phyloP scores from a whole-genome alignment of 2,329 filamentous ascomycete species.

The Fusarium longipes region DNA sequence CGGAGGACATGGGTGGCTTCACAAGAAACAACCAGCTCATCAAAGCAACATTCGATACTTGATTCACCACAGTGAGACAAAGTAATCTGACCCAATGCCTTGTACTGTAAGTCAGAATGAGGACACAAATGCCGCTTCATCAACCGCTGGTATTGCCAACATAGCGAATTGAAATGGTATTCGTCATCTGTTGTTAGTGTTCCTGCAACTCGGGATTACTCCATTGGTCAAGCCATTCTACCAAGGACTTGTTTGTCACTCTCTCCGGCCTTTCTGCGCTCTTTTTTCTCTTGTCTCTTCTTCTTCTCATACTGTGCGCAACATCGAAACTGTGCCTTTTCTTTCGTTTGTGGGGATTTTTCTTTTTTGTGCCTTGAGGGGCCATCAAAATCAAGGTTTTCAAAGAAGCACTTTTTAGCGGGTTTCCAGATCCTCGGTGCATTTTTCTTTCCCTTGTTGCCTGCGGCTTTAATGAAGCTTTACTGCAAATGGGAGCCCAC shows the following conservation, averaged over 20 bases:
- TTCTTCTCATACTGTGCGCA: conserved; percentile 36
- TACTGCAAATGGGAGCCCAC: conserved; percentile 23
- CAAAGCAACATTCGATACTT: not conserved
- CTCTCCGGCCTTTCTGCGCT: not conserved
- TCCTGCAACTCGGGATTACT: conserved; percentile 14
- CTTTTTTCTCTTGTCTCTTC: not conserved
- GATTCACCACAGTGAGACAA: conserved; percentile 25
- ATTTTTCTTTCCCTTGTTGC: not conserved
- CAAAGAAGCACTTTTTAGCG: conserved; percentile 34
- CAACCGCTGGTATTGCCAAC: not conserved
- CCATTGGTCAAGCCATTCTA: conserved; percentile 22
- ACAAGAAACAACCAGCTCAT: conserved; percentile 17
- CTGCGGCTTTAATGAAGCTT: conserved; percentile 3
- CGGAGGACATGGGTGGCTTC: conserved; percentile 26
- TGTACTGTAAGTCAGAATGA: conserved; percentile 17
- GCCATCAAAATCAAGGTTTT: conserved; percentile 31
- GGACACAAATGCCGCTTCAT: conserved; percentile 11
- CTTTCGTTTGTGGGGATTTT: conserved; percentile 26
- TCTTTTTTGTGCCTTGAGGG: conserved; percentile 14
- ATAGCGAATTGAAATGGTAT: conserved; percentile 6
- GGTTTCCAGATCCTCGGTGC: conserved; percentile 13
- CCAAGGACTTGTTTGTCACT: conserved; percentile 17
- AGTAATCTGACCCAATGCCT: not conserved
- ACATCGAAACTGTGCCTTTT: conserved; percentile 17
- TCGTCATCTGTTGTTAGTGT: conserved; percentile 25